Conservation (phyloP, 192 early-diverging fungal species). For the Fimicolochytrium jonesii region DNA sequence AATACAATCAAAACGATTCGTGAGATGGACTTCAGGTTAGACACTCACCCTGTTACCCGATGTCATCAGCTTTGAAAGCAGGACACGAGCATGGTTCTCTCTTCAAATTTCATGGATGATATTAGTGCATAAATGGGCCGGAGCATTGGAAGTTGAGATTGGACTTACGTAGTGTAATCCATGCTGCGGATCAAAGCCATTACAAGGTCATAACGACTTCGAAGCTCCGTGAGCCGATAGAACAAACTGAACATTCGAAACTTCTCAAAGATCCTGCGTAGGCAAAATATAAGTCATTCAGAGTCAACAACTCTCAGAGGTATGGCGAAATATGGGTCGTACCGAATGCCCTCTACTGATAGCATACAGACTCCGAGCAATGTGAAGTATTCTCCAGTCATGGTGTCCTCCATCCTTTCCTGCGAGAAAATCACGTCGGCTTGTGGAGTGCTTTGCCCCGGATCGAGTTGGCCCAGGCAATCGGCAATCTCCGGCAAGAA, state of each 20-base stretch:
- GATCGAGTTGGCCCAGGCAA: slow-evolving; percentile 70
- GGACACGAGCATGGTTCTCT: slow-evolving; percentile 74
- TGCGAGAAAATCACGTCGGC: slow-evolving; percentile 67
- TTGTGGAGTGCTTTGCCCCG: slow-evolving; percentile 38
- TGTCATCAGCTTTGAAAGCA: slow-evolving; percentile 80
- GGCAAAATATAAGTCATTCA: not conserved
- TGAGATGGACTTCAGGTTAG: too few species aligned
- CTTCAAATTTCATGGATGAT: too few species aligned
- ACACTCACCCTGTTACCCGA: slow-evolving; percentile 54
- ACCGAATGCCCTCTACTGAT: slow-evolving; percentile 62
- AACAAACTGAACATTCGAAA: slow-evolving; percentile 77
- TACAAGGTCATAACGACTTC: slow-evolving; percentile 72
- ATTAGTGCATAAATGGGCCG: too few species aligned
- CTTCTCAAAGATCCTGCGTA: slow-evolving; percentile 52
- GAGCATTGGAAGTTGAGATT: too few species aligned
- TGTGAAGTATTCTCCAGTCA: slow-evolving; percentile 75
- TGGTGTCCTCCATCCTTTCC: slow-evolving; percentile 66
- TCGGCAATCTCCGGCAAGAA: slow-evolving; percentile 69
- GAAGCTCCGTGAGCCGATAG: slow-evolving; percentile 73
- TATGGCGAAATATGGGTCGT: too few species aligned
- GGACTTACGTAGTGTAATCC: slow-evolving; percentile 71
- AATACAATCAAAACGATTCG: not conserved
- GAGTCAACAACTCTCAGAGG: too few species aligned
- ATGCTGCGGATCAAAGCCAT: slow-evolving; percentile 66
- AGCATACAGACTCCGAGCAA: slow-evolving; percentile 64